Conservation (phyloP, 2,329 filamentous ascomycete species). For the Trichoderma polysporum region DNA sequence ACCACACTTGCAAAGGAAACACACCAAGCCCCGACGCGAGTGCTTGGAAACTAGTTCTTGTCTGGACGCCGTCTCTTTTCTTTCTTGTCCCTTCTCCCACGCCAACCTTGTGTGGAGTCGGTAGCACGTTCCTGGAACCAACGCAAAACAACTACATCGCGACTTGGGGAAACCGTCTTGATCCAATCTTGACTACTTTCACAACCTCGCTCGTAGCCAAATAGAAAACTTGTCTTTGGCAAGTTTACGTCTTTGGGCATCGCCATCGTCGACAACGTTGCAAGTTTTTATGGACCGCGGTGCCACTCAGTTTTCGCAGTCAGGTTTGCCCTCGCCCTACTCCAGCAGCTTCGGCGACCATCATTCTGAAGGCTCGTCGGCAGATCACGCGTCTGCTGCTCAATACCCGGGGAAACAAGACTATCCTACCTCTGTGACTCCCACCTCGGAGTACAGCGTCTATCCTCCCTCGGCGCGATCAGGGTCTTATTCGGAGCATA, state of each 20-base stretch:
- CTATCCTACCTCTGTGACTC: conserved; percentile 77
- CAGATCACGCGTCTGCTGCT: conserved; percentile 93
- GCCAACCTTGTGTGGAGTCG: conserved; percentile 32
- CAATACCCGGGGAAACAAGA: conserved; percentile 81
- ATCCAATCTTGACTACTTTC: conserved; percentile 26
- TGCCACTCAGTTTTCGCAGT: conserved; percentile 77
- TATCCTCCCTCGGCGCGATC: conserved; percentile 75
- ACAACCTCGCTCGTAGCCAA: background rate
- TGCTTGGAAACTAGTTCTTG: conserved; percentile 35
- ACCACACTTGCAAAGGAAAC: conserved; percentile 30
- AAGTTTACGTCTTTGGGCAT: conserved; percentile 10
- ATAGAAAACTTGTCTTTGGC: conserved; percentile 3
- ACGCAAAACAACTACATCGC: conserved; percentile 34
- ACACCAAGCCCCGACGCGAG: conserved; percentile 34
- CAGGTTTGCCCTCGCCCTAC: conserved; percentile 80
- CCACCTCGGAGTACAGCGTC: conserved; percentile 84
- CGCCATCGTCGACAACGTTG: conserved; percentile 12
- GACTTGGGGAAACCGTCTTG: conserved; percentile 29
- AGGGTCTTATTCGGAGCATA: conserved; percentile 82
- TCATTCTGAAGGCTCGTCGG: conserved; percentile 80
- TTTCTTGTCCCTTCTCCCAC: conserved; percentile 11
- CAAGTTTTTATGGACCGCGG: conserved; percentile 55
- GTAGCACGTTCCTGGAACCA: conserved; percentile 38
- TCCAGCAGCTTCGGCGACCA: conserved; percentile 64
- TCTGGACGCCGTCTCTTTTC: conserved; percentile 31